Base-by-base conservation (phyloP, 495 filamentous ascomycete genomes). In the Aspergillus hancockii region DNA sequence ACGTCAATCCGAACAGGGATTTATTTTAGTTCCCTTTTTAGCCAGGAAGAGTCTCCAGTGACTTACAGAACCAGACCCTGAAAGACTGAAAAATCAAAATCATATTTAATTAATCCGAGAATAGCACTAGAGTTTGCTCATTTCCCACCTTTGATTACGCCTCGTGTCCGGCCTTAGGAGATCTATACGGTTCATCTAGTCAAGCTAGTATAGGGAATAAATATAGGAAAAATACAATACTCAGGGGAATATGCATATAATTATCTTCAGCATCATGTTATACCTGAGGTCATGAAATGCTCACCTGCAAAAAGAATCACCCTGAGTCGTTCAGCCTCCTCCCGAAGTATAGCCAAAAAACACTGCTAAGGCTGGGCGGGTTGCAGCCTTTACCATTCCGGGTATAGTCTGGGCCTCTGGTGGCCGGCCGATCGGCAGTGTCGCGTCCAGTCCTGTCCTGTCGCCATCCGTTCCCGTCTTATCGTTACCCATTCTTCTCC, bases 391-490 rank as follows among this genome's bases (percentile, higher is more conserved):
- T 6, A 43, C 60, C 54, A 18, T 19, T 57, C 54, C 4, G 21
- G 57, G 63, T 47, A 36, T 62, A 52, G 51, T 13, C 49, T 18
- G 30, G n/a, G 54, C 47, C 46, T 60, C 32, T 49, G 31, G 55
- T 49, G 31, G 55, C 25, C 54, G 19, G 10, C 23, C 47, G 47
- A 49, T 58, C 55, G 52, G 60, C 60, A 25, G 54, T 19, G 63
- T 62, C 63, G 63, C 58, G 62, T 60, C 54, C 58, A 19, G 63
- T 62, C 63, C 59, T 55, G 62, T 60, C 54, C 58, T 60, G 62
- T 64, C 59, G 59, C 63, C 63, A 65, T 61, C 64, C 58, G 52
- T 55, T 63, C 46, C 60, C 61, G 61, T 58, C 64, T 66, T 63
- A 66, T 66, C 64, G 54, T 49, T 38, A 23, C 30, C n/a, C 43